A percentile compares a stretch with the other conserved stretches of the same genome.
Conservation (phyloP, 75 land plant species). For the Gnetum montanum region DNA sequence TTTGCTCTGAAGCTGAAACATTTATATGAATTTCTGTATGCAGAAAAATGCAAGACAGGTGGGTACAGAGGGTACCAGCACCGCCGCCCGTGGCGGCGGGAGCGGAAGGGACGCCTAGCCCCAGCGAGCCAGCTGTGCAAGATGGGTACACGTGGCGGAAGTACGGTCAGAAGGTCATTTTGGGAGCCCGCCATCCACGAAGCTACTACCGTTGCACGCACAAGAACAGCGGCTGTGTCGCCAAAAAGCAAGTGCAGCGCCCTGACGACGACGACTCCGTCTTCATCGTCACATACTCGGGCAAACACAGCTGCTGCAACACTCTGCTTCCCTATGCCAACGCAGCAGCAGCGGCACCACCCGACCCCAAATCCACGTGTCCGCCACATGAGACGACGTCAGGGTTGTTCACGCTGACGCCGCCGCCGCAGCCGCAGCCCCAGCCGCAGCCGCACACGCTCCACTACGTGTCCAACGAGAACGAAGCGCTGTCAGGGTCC, state of each 20-base stretch:
- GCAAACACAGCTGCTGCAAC: slow-evolving; percentile 23
- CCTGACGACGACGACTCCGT: slow-evolving; percentile 10
- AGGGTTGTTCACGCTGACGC: no score
- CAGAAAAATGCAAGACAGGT: neutral
- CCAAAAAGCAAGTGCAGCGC: slow-evolving; percentile 26
- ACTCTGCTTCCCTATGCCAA: no score
- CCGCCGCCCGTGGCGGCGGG: neutral
- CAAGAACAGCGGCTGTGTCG: slow-evolving; percentile 21
- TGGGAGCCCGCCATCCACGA: slow-evolving; percentile 17
- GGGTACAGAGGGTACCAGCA: neutral
- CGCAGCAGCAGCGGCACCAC: no score
- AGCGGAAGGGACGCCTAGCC: neutral
- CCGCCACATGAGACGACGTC: no score
- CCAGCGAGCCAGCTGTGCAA: no score
- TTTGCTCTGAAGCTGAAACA: no score
- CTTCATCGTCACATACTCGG: slow-evolving; percentile 22
- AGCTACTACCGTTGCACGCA: slow-evolving; percentile 46
- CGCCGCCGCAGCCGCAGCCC: no score
- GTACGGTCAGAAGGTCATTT: slow-evolving; percentile 28
- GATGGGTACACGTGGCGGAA: slow-evolving; percentile 24
- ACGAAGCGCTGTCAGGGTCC: no score
- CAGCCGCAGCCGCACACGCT: no score
- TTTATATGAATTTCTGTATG: no score
- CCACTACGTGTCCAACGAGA: no score
- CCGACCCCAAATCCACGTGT: no score